Conservation (phyloP, 768 basidiomycete species). For the Phlegmacium glaucopus region DNA sequence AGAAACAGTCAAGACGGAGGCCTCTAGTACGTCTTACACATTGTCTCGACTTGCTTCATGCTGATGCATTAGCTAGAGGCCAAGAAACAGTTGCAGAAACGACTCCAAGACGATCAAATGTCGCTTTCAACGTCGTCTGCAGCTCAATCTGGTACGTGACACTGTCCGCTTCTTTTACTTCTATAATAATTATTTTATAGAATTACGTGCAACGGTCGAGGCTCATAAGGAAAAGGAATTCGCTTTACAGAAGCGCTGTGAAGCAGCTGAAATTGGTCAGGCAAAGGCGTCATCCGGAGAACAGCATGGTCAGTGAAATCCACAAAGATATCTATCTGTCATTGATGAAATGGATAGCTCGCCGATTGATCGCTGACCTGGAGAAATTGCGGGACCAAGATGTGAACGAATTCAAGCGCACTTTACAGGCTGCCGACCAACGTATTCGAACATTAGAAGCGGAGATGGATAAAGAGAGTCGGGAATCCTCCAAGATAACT, state of each 20-base stretch:
- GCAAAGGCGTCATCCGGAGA: constrained; percentile 65
- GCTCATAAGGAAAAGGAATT: constrained; percentile 63
- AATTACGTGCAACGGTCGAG: constrained; percentile 61
- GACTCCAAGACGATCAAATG: constrained; percentile 63
- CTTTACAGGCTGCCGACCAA: constrained; percentile 46
- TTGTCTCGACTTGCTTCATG: not conserved
- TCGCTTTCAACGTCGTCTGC: constrained; percentile 55
- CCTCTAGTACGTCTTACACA: constrained; percentile 40
- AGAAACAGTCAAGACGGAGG: constrained; percentile 57
- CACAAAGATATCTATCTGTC: not conserved
- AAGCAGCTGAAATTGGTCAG: constrained; percentile 65
- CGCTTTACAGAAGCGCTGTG: constrained; percentile 54
- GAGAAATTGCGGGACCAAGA: constrained; percentile 56
- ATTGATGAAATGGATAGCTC: constrained; percentile 36
- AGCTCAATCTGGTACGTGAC: constrained; percentile 49
- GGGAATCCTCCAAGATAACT: constrained; percentile 62
- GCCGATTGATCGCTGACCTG: constrained; percentile 56
- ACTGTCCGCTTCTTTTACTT: not conserved
- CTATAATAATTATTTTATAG: constrained; percentile 26
- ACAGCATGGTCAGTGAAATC: constrained; percentile 44
- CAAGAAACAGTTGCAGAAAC: constrained; percentile 55
- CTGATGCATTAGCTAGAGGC: constrained; percentile 36
- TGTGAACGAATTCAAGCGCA: constrained; percentile 47
- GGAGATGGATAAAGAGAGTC: constrained; percentile 65
- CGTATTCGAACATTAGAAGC: constrained; percentile 56